Base-by-base conservation (phyloP, 2,329 filamentous ascomycete genomes). In the Claviceps sorghi region DNA sequence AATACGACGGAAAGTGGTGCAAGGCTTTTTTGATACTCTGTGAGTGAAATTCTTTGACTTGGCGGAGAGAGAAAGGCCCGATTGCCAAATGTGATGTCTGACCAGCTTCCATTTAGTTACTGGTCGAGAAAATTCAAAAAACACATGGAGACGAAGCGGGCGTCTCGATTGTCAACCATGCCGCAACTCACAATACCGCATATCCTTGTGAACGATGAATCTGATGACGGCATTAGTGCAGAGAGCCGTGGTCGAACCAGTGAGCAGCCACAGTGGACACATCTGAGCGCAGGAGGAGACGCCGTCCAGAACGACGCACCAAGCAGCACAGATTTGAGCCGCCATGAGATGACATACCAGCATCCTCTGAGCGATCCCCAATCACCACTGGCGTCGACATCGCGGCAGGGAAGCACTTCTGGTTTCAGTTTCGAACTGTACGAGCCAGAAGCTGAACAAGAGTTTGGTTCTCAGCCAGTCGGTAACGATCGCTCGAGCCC, bases 1-100 rank as follows among this genome's bases (percentile, higher is more conserved):
- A 59, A 88, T 97, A 44, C 85, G 88, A 53, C 82, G 94, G 53
- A 86, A 91, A 57, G 82, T 90, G 30, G 93, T 98, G 10, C 79
- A 93, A 44, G 89, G 90, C 42, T 98, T 98, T 72, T 97, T 98
- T 67, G 87, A 97, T 65, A 97, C 90, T 15, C 69, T 93, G 70
- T 90, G 70, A 69, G 78, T 70, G 17, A 22, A 22, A 36, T 11
- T 21, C 4, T 19, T 19, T 9, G 26, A 21, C 9, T n/a, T 11
- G 19, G 21, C 22, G 19, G 9, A 30, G 1, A 9, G 22, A 21
- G 10, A 44, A 4, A 36, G 26, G 26, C 4, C 2, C n/a, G n/a
- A n/a, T 30, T 3, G 21, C 21, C 21, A 45, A 32, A 7, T 19
- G 10, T 6, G 43, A 47, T 17, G 32, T 34, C 50, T 57, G 32